A percentile compares a stretch with the other conserved stretches of the same genome.
Conservation (phyloP, 768 basidiomycete genomes). For the Hydnomerulius pinastri region DNA sequence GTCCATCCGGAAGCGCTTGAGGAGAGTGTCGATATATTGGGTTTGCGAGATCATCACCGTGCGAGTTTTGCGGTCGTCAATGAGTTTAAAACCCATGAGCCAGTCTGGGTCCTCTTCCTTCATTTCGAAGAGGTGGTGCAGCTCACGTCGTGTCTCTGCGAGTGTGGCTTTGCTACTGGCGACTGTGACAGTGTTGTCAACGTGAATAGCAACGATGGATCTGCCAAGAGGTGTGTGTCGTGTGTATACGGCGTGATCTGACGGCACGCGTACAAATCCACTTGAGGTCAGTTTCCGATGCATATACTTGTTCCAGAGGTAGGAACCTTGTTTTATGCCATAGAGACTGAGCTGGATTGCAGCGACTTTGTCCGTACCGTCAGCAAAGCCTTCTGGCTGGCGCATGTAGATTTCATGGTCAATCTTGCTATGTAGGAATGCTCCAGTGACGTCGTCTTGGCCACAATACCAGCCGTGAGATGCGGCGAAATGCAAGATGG, state of each 20-base stretch:
- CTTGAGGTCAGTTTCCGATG: conserved; percentile 1
- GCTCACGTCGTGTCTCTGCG: background rate
- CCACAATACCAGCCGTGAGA: conserved; percentile 1
- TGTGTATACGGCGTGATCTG: background rate
- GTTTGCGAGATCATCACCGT: background rate
- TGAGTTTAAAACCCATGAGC: conserved; percentile 2
- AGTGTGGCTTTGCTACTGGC: background rate
- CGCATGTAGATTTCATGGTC: conserved; percentile 40
- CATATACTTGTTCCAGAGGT: conserved; percentile 34
- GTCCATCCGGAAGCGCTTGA: conserved; percentile 13
- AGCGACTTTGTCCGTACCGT: conserved; percentile 26
- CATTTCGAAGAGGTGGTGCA: background rate
- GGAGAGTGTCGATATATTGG: background rate
- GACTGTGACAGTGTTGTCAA: background rate
- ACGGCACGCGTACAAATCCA: background rate
- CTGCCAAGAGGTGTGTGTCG: too few species aligned
- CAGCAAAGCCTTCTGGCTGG: conserved; percentile 36
- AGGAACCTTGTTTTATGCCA: conserved; percentile 39
- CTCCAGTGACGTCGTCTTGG: conserved; percentile 11
- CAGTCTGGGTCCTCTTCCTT: background rate
- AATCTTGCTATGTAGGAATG: conserved; percentile 9
- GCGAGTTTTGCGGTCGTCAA: background rate
- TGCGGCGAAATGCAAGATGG: conserved; percentile 21
- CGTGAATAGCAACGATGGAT: too few species aligned
- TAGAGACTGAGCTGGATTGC: conserved; percentile 35